Percentiles rank a stretch among this genome's conserved stretches.
These are phyloP conservation scores for Melanopsichium pennsylvanicum DNA, from an alignment of 1,284 basidiomycete genomes.

Conservation along the genomic window DNA sequence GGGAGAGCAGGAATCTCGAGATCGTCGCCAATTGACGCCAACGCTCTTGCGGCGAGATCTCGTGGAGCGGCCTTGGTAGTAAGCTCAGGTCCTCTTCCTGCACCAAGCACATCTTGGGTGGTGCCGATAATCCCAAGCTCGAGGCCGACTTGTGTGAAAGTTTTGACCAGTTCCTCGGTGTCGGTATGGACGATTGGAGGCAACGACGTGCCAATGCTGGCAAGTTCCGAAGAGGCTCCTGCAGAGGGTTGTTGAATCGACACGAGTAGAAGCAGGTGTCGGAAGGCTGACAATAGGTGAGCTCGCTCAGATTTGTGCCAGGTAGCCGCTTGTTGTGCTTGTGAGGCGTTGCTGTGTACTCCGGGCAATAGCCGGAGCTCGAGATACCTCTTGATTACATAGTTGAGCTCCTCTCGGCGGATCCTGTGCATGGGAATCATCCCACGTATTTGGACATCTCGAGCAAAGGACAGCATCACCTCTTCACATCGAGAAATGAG, in stretches of 20 bases:
- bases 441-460: conserved; percentile 82
- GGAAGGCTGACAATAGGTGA: conserved; percentile 30
- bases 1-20: conserved; percentile 9
- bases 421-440: conserved; percentile 68
- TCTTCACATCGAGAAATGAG: conserved; percentile 72
- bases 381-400: conserved; percentile 70
- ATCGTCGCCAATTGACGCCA: conserved; percentile 19
- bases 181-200: conserved; percentile 16
- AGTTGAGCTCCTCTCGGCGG: conserved; percentile 87
- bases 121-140: conserved; percentile 20
- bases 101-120: conserved; percentile 6
- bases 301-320: conserved; percentile 24
- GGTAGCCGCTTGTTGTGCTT: not conserved
- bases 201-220: conserved; percentile 24
- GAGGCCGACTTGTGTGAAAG: conserved; percentile 5
- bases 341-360: not conserved
- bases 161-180: conserved; percentile 2
- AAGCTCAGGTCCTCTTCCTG: not conserved
- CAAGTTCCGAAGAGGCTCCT: conserved; percentile 3
- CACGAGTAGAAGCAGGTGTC: conserved; percentile 20
- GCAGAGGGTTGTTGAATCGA: conserved; percentile 1
- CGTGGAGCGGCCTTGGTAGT: not conserved
- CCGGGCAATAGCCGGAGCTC: conserved; percentile 21
- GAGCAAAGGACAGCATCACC: conserved; percentile 77
- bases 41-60: conserved; percentile 20